Evolutionary conservation across 2,329 filamentous ascomycete species (phyloP), one percentile per base, ranked within the genome.

Genomic region (Fusarium sp.): DNA sequence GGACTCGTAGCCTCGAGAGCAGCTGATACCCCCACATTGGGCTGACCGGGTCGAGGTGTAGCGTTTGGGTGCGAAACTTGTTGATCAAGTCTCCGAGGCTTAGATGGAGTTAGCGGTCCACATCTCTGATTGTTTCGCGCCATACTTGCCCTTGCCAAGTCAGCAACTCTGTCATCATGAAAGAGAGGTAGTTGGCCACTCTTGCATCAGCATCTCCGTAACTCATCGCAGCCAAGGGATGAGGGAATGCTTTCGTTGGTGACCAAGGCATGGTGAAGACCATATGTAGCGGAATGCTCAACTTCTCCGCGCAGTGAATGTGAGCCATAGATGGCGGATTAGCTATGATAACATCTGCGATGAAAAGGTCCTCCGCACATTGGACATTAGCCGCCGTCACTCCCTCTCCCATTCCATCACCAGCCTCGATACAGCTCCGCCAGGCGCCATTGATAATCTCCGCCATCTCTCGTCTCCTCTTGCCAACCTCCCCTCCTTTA

Each of bases 221-320:
- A 37, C 60, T 77, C 67, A 78, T 72, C 9, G 54, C 88, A 92
- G 67, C 77, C 57, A 75, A 64, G 9, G 67, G 78, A 57, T 76
- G 77, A 49, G 64, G 73, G 57, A 79, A 80, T 21, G 62, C 57
- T 32, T 64, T 71, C 0, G 92, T 94, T 0, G 91, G 89, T 8
- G 90, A 90, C 88, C 91, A 94, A 1, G 92, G 92, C 91, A 94
- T 94, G 4, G 89, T 88, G 67, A 86, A 86, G 71, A 88, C 84
- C 70, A 88, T 80, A 71, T 88, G 86, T 10, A 88, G 72, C 6
- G 87, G 86, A 13, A 88, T 82, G 1, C 81, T 81, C 13, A 88
- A 78, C 43, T 82, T 83, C 73, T 88, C 81, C 1, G 86, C 86
- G 72, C 86, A 88, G 67, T 87, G 86, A 11, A 88, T 81, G 76